Percentiles rank a stretch among this genome's conserved stretches.
phyloP scores from a whole-genome alignment of 2,329 filamentous ascomycete genomes.

The Diaporthe sp. region DNA sequence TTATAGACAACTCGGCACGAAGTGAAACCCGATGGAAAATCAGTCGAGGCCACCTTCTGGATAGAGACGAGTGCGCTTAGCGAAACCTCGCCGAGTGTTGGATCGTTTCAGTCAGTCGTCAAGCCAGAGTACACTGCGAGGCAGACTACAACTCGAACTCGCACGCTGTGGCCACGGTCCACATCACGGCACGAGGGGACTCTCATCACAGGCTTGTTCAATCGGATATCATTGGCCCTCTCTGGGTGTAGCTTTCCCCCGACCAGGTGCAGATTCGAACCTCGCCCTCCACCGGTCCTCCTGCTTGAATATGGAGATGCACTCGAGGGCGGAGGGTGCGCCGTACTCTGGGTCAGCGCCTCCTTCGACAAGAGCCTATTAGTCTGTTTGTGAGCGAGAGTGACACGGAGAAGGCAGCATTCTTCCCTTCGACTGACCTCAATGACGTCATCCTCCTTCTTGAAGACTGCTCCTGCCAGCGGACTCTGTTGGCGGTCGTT shows the following conservation, averaged over 20 bases:
- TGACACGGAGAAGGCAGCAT: neutral
- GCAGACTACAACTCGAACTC: neutral
- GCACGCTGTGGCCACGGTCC: too few species aligned
- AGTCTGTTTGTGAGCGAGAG: neutral
- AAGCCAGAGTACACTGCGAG: neutral
- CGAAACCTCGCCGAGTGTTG: neutral
- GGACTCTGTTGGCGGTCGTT: constrained; percentile 79
- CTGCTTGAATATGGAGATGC: constrained; percentile 66
- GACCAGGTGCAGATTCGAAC: constrained; percentile 64
- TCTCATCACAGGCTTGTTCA: neutral
- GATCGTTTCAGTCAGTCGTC: neutral
- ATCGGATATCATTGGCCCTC: neutral
- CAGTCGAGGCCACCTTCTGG: neutral
- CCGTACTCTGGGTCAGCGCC: constrained; percentile 69
- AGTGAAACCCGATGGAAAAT: too few species aligned
- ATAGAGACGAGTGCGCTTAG: too few species aligned
- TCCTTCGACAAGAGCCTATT: constrained; percentile 62
- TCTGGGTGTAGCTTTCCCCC: constrained; percentile 55
- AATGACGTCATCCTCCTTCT: constrained; percentile 76
- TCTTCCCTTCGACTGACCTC: constrained; percentile 55
- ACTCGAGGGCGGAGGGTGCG: constrained; percentile 63
- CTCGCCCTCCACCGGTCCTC: constrained; percentile 63
- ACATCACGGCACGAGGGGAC: too few species aligned
- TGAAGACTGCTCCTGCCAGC: constrained; percentile 80
- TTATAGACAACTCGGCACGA: neutral